Evolutionary conservation across 768 basidiomycete genomes (phyloP).

Genomic region (Scleroderma bovista): DNA sequence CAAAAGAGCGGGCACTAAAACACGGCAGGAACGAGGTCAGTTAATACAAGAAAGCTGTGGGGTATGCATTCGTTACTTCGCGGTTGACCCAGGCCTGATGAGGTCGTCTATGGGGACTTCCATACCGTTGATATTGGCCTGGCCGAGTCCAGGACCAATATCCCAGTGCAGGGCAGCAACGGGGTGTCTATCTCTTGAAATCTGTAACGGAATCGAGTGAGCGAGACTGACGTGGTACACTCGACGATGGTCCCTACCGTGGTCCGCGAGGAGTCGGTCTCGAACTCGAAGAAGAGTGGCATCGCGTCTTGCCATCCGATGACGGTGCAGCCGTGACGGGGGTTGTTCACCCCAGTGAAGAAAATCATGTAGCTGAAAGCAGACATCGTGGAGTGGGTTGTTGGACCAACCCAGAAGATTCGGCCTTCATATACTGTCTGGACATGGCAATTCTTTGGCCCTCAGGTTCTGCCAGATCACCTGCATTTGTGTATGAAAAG

Average conservation of each 20-base stretch:
- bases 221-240: constrained; percentile 23
- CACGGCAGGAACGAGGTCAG: constrained; percentile 5
- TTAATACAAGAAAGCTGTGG: constrained; percentile 10
- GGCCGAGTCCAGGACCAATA: constrained; percentile 29
- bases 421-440: constrained; percentile 27
- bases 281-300: constrained; percentile 61
- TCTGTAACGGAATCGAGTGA: constrained; percentile 18
- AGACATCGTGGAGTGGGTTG: constrained; percentile 21
- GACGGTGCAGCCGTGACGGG: constrained; percentile 56
- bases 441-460: constrained; percentile 11
- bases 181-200: constrained; percentile 41
- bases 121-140: constrained; percentile 48
- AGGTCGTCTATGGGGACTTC: constrained; percentile 59
- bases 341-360: constrained; percentile 68
- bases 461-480: constrained; percentile 28
- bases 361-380: constrained; percentile 48
- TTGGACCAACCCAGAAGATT: constrained; percentile 1
- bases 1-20: constrained; percentile 55
- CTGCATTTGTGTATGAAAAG: constrained; percentile 49
- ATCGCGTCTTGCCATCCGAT: constrained; percentile 60
- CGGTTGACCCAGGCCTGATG: constrained; percentile 46
- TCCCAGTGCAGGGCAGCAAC: constrained; percentile 51
- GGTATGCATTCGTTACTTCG: constrained; percentile 38
- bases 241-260: constrained; percentile 30
- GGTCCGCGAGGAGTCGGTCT: constrained; percentile 37